Base-by-base conservation (phyloP, 2,329 filamentous ascomycete species). In the Ophiostoma perfectum region DNA sequence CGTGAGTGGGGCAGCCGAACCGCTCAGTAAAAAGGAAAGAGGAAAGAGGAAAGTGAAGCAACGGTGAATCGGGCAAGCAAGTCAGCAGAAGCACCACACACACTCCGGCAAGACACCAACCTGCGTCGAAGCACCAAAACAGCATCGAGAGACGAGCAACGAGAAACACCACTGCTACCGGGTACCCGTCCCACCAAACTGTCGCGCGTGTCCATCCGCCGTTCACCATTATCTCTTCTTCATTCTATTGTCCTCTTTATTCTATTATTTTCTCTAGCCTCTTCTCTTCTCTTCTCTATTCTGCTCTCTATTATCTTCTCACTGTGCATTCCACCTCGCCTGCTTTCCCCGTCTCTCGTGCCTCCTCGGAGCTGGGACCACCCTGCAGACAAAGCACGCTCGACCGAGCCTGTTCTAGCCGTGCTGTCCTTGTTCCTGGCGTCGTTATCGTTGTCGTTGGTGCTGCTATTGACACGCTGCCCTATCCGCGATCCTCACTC, bases 1-100 rank as follows among this genome's bases (percentile, higher is more conserved):
- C n/a, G 42, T n/a, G 39, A 42, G 60, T 63, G 60, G 60, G 60
- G 39, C 60, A 44, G 60, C 60, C 60, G 39, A 63, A 12, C 60
- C 60, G 60, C 60, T 63, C 39, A 60, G 55, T 60, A 14, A 63
- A 55, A 16, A 8, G 27, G n/a, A 55, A 27, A 55, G 49, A 18
- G 18, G 27, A 55, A 55, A 18, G n/a, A 5, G 5, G 8, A 55
- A 11, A 55, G 12, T 42, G 60, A 63, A 41, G 16, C 49, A 52
- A 63, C 60, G 60, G 60, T 63, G 60, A 42, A 41, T 63, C 27
- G 27, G 27, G 27, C 27, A 27, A 55, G n/a, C 49, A 27, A 49
- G 47, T 47, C n/a, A 55, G 49, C 14, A 27, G 49, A 55, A 55
- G 27, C 18, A 55, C 49, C n/a, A 55, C 14, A 55, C 7, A 55